Percentiles rank a stretch among this genome's conserved stretches.
Conservation (phyloP, 2,329 filamentous ascomycete genomes). For the Sphaerulina populicola region DNA sequence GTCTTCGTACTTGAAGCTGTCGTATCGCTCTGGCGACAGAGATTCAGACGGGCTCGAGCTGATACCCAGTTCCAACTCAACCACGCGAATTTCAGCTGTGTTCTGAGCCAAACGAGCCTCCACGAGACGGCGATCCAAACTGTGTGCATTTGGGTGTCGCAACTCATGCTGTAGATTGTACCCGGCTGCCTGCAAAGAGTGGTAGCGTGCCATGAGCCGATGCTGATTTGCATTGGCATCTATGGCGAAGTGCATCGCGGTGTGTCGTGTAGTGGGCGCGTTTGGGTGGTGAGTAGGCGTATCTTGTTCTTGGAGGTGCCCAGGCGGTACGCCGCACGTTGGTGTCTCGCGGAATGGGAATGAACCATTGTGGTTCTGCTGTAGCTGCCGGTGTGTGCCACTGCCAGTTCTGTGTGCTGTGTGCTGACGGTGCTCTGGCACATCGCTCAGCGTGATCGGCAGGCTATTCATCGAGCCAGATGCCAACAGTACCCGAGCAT, state of each 20-base stretch:
- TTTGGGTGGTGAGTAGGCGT: not conserved
- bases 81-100: slow-evolving; percentile 6
- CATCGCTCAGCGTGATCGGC: not conserved
- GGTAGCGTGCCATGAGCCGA: slow-evolving; percentile 10
- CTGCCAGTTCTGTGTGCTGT: not conserved
- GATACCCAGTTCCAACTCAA: slow-evolving; percentile 5
- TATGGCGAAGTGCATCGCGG: not conserved
- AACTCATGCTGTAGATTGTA: slow-evolving; percentile 1
- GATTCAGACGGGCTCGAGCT: not conserved
- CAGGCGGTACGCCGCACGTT: not conserved
- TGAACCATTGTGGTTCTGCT: not conserved
- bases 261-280: not conserved
- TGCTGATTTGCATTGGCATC: not conserved
- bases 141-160: not conserved
- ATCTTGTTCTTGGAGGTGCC: not conserved
- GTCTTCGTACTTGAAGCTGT: slow-evolving; percentile 6
- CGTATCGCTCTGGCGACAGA: slow-evolving; percentile 7
- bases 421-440: not conserved
- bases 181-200: slow-evolving; percentile 11
- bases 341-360: not conserved
- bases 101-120: slow-evolving; percentile 5
- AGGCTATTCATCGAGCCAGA: slow-evolving; percentile 11
- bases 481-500: slow-evolving; percentile 3
- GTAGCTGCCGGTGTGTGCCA: not conserved
- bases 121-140: not conserved